A percentile compares a stretch with the other conserved stretches of the same genome.
Conservation (phyloP, 345 rosid genomes). For the Gossypium longicalyx region DNA sequence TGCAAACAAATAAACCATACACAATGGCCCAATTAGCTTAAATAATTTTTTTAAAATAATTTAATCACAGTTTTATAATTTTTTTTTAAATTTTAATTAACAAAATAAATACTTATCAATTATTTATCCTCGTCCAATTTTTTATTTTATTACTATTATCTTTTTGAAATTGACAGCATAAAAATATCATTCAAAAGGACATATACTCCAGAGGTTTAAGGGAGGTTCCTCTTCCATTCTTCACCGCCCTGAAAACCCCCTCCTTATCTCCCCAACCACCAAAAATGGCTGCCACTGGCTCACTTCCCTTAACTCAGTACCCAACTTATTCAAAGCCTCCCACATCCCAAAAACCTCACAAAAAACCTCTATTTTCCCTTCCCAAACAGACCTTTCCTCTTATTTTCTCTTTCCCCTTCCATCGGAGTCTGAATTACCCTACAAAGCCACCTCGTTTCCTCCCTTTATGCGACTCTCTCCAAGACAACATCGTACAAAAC, state of each 20-base stretch:
- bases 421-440: constrained; percentile 26
- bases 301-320: constrained; percentile 37
- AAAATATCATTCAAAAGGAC: neutral
- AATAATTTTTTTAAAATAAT: no score
- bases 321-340: constrained; percentile 35
- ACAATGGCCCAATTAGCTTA: no score
- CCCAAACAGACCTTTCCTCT: constrained; percentile 24
- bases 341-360: constrained; percentile 31
- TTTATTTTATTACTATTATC: neutral
- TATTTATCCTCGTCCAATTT: neutral
- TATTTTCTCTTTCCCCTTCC: constrained; percentile 36
- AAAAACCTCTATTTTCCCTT: constrained; percentile 34
- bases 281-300: constrained; percentile 42
- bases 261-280: neutral
- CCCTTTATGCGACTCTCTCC: constrained; percentile 25
- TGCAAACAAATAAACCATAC: no score
- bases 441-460: constrained; percentile 28
- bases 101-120: no score
- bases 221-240: constrained; percentile 12
- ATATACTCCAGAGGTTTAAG: constrained; percentile 12
- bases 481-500: constrained; percentile 37
- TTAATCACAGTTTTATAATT: no score
- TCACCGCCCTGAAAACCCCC: neutral
- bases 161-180: neutral
- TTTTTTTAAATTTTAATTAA: no score